Evolutionary conservation across 2,329 filamentous ascomycete genomes (phyloP), one percentile per base, ranked within the genome.

Genomic region (Stachybotrys elegans): DNA sequence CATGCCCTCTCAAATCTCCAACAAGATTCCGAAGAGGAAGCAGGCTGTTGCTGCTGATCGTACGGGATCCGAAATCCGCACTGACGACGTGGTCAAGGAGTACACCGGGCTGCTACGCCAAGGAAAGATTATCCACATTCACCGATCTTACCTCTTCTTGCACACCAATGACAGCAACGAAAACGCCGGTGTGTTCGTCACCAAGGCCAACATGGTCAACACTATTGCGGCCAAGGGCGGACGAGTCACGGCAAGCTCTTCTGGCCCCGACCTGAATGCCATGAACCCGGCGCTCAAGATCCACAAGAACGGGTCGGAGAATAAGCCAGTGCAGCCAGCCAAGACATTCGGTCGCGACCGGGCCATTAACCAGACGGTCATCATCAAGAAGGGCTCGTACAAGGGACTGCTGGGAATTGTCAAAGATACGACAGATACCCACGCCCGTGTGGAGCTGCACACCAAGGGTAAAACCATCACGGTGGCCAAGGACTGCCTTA

Each of bases 201-300:
- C 87, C 14, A 83, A 91, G 49, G 86, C 88, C 35, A 84, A 79
- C 56, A 94, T 90, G 59, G 87, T 98, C 48, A 84, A 85, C 41
- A 95, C 91, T 1, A 82, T 96, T 27, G 90, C 91, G n/a, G 91
- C 92, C 32, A 96, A 96, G 70, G 92, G 91, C 53, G 91, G 90
- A 22, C 81, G 90, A 49, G 76, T 90, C 45, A 84, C 76, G 47
- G 72, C 76, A 21, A 68, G 73, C 11, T 60, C 67, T 5, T 58
- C 69, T n/a, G 82, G 86, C 0, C 87, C 88, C 2, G 92, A 97
- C 66, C 73, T 97, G 43, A 84, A 79, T 36, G 80, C 89, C 50
- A 93, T 98, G 88, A 97, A 97, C 60, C 92, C 93, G 27, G 90
- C 90, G 1, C 68, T 95, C 53, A 86, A 88, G 69, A 78, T 83